Conservation (phyloP, 2,329 filamentous ascomycete species). For the Xylaria arbuscula region DNA sequence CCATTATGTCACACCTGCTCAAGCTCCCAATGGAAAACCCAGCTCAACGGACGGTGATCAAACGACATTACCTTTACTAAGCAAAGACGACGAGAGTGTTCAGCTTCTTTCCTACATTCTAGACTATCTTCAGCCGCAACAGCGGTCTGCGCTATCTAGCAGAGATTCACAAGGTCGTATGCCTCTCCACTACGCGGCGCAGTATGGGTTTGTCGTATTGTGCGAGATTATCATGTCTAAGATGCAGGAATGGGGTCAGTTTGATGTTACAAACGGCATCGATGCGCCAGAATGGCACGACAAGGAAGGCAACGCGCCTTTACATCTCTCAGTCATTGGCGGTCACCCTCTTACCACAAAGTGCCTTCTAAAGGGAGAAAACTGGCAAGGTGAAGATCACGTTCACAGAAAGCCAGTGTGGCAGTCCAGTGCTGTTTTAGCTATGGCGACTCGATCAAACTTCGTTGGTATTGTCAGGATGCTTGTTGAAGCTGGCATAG, state of each 20-base stretch:
- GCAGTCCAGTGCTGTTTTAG: conserved; percentile 87
- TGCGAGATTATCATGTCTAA: conserved; percentile 87
- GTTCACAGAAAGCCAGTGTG: conserved; percentile 76
- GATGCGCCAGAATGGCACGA: conserved; percentile 93
- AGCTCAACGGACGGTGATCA: conserved; percentile 63
- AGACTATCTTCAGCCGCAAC: conserved; percentile 73
- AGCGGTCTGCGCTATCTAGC: conserved; percentile 73
- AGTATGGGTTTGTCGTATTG: conserved; percentile 93
- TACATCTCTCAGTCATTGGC: conserved; percentile 92
- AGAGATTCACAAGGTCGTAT: conserved; percentile 84
- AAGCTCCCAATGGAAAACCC: conserved; percentile 70
- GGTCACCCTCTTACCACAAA: conserved; percentile 89
- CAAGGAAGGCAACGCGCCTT: conserved; percentile 86
- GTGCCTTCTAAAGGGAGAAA: conserved; percentile 81
- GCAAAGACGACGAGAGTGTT: conserved; percentile 79
- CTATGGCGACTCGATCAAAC: conserved; percentile 88
- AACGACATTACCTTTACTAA: conserved; percentile 74
- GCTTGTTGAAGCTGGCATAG: conserved; percentile 87
- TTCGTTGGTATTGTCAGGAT: conserved; percentile 86
- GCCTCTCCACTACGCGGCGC: conserved; percentile 91
- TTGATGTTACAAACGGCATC: conserved; percentile 85
- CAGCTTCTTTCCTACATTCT: conserved; percentile 73
- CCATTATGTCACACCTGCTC: conserved; percentile 82
- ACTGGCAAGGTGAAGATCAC: conserved; percentile 74
- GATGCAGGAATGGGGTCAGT: conserved; percentile 90